Conservation (phyloP, 1,284 basidiomycete genomes). For the Vanrija humicola region DNA sequence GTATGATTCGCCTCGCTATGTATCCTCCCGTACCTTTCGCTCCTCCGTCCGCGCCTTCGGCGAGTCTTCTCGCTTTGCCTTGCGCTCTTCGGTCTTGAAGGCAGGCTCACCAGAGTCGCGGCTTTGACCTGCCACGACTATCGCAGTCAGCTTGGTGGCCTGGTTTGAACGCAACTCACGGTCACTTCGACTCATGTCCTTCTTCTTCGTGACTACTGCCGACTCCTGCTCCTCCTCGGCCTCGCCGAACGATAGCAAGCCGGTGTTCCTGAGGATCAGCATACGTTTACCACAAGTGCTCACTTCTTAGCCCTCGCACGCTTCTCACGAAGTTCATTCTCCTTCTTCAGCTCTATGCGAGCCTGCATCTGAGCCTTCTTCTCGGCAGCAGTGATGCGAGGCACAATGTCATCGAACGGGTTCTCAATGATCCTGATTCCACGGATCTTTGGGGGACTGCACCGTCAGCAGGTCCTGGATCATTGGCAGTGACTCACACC, state of each 20-base stretch:
- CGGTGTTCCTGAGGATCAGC: constrained; percentile 64
- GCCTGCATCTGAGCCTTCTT: constrained; percentile 75
- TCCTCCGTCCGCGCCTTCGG: constrained; percentile 21
- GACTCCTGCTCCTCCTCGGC: constrained; percentile 64
- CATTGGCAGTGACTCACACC: constrained; percentile 58
- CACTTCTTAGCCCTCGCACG: constrained; percentile 79
- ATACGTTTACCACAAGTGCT: constrained; percentile 1
- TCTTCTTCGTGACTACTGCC: constrained; percentile 61
- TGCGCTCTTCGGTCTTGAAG: neutral
- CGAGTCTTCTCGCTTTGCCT: constrained; percentile 4
- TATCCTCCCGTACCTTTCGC: constrained; percentile 42
- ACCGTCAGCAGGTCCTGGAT: constrained; percentile 5
- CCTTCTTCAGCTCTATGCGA: constrained; percentile 66
- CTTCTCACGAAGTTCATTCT: constrained; percentile 67
- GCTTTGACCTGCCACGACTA: no score
- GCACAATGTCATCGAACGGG: constrained; percentile 89
- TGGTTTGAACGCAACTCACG: constrained; percentile 54
- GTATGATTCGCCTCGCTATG: neutral
- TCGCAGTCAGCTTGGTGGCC: no score
- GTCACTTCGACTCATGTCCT: constrained; percentile 73
- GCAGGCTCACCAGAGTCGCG: no score
- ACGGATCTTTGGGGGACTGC: constrained; percentile 82
- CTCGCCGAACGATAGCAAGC: constrained; percentile 78
- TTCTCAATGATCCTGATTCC: constrained; percentile 80
- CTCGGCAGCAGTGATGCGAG: constrained; percentile 92